phyloP scores from a whole-genome alignment of 768 basidiomycete species.

The Podaxis sp. region DNA sequence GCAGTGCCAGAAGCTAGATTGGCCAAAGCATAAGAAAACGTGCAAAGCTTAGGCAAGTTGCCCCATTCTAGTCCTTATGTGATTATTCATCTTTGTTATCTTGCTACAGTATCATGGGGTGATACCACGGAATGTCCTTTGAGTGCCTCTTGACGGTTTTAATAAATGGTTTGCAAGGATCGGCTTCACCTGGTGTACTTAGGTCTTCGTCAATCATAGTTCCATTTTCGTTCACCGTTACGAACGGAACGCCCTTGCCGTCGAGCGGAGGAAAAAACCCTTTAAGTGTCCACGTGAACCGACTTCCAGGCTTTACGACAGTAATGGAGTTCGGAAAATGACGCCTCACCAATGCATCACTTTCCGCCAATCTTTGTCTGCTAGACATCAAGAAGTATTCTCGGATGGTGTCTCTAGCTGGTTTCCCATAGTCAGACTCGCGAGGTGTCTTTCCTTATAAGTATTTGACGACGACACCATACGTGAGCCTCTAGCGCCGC shows the following conservation, averaged over 20 bases:
- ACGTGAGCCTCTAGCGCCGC: not conserved
- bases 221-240: conserved; percentile 1
- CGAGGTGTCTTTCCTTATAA: too few relatives aligned
- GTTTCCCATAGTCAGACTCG: too few relatives aligned
- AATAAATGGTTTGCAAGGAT: too few relatives aligned
- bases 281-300: not conserved
- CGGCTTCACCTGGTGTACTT: not conserved
- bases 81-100: not conserved
- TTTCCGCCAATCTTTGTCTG: not conserved
- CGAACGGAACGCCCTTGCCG: not conserved
- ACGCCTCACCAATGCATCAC: not conserved
- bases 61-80: not conserved
- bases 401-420: not conserved
- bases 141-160: too few relatives aligned
- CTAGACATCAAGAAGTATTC: not conserved
- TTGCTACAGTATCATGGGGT: too few relatives aligned
- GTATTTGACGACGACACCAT: too few relatives aligned
- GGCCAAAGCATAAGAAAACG: conserved; percentile 37
- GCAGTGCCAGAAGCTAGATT: conserved; percentile 37
- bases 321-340: too few relatives aligned
- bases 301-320: not conserved
- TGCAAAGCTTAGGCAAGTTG: conserved; percentile 25
- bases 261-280: not conserved
- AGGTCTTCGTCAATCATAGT: not conserved
- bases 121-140: too few relatives aligned